Evolutionary conservation across 805 yeast species (phyloP), one percentile per base, ranked within the genome.

Genomic region (Nakazawaea siamensis): DNA sequence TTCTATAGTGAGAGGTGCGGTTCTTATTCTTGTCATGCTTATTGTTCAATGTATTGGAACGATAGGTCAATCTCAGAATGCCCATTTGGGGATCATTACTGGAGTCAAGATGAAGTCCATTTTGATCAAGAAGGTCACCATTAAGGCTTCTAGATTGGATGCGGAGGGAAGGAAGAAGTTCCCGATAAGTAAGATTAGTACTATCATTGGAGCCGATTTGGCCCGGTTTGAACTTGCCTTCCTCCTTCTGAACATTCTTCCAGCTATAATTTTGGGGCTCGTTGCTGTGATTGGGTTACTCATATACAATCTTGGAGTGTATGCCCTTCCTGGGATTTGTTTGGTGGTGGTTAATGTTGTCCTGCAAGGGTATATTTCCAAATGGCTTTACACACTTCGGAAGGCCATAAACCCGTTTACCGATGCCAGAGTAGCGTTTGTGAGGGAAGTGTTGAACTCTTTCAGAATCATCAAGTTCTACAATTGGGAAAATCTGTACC

Each of bases 181-280:
- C 49, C 78, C 94, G 1, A 65, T 74, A 18, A 80, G 90, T 29
- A 73, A 70, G 40, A 69, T 87, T 37, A 83, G 94, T 18, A 75
- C 86, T 9, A 57, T 85, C 52, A 70, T 86, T 51, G 83, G 92
- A 40, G 76, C 94, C 2, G 96, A 87, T 51, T 61, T 85, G 24
- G 70, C 88, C n/a, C 73, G 94, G 49, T 67, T 86, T 24, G 94
- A 84, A 12, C 6, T 23, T 54, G 24, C 15, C 18, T 12, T 12
- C 5, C 9, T 19, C 7, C 13, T 29, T 6, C 6, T n/a, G 11
- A 4, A 4, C 12, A n/a, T 20, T 16, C 9, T 29, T 9, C 25
- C 32, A 7, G 31, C n/a, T 6, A 9, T 28, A 5, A 18, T 18
- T 14, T n/a, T n/a, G n/a, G n/a, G n/a, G n/a, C n/a, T n/a, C n/a